Percentiles rank a stretch among this genome's conserved stretches.
These are phyloP conservation scores for Delonix regia DNA, from an alignment of 306 rosid genomes.

Conservation along the genomic window DNA sequence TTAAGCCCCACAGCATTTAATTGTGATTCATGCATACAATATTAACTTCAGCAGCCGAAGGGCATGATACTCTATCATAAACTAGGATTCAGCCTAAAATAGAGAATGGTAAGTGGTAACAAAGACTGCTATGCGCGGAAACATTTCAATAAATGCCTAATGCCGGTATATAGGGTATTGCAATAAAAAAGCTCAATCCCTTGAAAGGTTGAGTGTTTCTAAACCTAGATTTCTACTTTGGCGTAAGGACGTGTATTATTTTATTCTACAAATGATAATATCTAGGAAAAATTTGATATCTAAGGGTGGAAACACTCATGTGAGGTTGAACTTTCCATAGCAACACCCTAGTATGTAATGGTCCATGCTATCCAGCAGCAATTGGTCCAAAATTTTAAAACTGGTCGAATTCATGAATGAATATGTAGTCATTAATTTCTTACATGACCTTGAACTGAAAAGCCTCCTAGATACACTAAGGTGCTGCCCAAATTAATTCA, in stretches of 20 bases:
- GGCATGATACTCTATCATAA: neutral
- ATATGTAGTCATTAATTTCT: neutral
- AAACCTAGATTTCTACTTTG: neutral
- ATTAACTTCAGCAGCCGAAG: neutral
- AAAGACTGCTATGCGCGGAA: neutral
- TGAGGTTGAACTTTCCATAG: neutral
- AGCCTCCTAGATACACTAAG: neutral
- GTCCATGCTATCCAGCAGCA: neutral
- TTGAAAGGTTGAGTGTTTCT: neutral
- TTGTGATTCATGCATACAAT: neutral
- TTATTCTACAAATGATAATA: neutral
- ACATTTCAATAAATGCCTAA: neutral
- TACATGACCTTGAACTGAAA: neutral
- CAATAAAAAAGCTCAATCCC: neutral
- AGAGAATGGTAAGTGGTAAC: neutral
- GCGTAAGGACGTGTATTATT: neutral
- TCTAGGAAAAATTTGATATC: neutral
- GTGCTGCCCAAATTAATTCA: neutral
- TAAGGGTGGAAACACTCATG: neutral
- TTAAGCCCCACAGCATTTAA: conserved; percentile 1
- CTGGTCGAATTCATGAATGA: neutral
- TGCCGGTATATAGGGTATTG: neutral
- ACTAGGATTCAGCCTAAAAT: neutral
- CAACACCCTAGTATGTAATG: neutral
- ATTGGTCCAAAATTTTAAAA: neutral